Percentiles rank a stretch among this genome's conserved stretches.
These are phyloP conservation scores for Suillus clintonianus DNA, from an alignment of 768 basidiomycete species.

Conservation along the genomic window DNA sequence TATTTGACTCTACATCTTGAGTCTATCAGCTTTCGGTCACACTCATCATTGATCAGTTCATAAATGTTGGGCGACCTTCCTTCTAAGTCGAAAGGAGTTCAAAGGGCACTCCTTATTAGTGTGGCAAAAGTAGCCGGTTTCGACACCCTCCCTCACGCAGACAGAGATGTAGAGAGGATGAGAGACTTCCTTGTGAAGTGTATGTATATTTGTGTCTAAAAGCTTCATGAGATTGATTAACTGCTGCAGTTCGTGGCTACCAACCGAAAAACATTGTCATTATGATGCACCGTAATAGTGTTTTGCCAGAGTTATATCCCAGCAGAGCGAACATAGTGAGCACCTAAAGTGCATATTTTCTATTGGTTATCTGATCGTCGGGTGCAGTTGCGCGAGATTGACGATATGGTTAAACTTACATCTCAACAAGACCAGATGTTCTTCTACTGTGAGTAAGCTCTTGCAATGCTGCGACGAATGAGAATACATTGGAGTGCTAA, in stretches of 20 bases:
- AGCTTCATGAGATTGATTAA: neutral
- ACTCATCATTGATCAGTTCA: neutral
- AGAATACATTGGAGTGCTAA: too few relatives aligned
- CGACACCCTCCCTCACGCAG: slow-evolving; percentile 1
- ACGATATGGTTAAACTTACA: neutral
- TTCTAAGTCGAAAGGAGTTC: neutral
- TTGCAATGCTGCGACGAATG: neutral
- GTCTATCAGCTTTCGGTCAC: neutral
- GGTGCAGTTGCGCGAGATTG: slow-evolving; percentile 3
- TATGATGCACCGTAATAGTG: slow-evolving; percentile 4
- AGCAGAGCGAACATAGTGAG: slow-evolving; percentile 7
- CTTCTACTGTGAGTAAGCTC: slow-evolving; percentile 10
- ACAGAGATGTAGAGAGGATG: slow-evolving; percentile 3
- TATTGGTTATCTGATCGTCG: neutral
- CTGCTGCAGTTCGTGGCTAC: neutral
- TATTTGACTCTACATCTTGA: neutral
- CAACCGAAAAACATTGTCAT: slow-evolving; percentile 1
- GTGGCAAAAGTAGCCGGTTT: neutral
- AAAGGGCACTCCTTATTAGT: slow-evolving; percentile 7
- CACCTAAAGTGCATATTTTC: neutral
- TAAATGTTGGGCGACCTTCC: neutral
- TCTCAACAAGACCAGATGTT: slow-evolving; percentile 6
- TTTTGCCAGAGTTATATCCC: neutral
- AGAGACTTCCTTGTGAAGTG: neutral
- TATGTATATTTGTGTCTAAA: neutral